Conservation (phyloP, 1,284 basidiomycete genomes). For the Vanrija humicola region DNA sequence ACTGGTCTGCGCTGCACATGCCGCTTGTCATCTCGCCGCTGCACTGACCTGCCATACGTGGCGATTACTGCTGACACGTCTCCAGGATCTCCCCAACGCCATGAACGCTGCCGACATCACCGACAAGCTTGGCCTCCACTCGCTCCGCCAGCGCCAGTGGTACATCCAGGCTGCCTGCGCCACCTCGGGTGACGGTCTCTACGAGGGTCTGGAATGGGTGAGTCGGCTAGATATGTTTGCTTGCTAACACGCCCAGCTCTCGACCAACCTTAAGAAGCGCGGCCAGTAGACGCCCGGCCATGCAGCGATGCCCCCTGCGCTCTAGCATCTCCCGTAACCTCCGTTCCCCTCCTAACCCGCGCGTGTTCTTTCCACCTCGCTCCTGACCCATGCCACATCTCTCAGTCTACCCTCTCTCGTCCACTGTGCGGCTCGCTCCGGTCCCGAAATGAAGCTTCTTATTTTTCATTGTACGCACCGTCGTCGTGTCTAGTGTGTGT, state of each 20-base stretch:
- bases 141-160: constrained; percentile 94
- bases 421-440: too few relatives aligned
- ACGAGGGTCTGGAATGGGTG: constrained; percentile 94
- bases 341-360: neutral
- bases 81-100: constrained; percentile 84
- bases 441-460: too few relatives aligned
- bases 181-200: constrained; percentile 97
- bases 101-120: constrained; percentile 99
- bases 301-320: neutral
- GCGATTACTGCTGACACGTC: neutral
- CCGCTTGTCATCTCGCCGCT: too few relatives aligned
- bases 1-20: too few relatives aligned
- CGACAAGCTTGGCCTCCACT: constrained; percentile 97
- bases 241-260: constrained; percentile 33
- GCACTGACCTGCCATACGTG: neutral
- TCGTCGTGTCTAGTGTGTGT: too few relatives aligned
- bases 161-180: constrained; percentile 99
- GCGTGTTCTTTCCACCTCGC: neutral
- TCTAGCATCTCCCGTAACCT: neutral
- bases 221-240: constrained; percentile 10
- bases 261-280: constrained; percentile 51
- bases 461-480: too few relatives aligned
- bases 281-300: constrained; percentile 23
- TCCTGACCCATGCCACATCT: too few relatives aligned
- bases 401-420: too few relatives aligned